Conservation (phyloP, 192 early-diverging fungal species). For the Gryganskiella cystojenkinii region DNA sequence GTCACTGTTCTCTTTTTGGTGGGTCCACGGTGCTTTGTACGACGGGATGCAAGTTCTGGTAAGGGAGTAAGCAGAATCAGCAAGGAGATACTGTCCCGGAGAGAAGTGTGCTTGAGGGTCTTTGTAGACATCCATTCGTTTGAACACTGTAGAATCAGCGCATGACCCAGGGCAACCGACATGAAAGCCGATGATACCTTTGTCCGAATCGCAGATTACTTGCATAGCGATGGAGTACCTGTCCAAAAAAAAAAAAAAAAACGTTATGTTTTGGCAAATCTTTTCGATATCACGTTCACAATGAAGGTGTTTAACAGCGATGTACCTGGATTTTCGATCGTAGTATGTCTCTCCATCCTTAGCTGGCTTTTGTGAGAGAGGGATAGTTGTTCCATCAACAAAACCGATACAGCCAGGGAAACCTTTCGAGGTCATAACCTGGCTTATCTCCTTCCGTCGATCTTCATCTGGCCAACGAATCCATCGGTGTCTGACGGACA, state of each 20-base stretch:
- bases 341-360: background rate
- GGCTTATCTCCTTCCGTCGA: background rate
- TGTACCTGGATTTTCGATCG: constrained; percentile 2
- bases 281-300: no score
- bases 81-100: constrained; percentile 5
- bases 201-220: constrained; percentile 13
- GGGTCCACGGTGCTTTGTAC: constrained; percentile 1
- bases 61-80: constrained; percentile 11
- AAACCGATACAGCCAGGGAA: constrained; percentile 9
- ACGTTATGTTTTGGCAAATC: no score
- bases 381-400: constrained; percentile 4
- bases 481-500: no score
- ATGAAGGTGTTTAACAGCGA: no score
- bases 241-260: background rate
- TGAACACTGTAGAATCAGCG: constrained; percentile 2
- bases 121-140: background rate
- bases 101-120: background rate
- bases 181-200: constrained; percentile 1
- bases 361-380: constrained; percentile 4
- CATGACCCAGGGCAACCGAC: constrained; percentile 10
- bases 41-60: constrained; percentile 1
- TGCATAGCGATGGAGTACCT: constrained; percentile 13
- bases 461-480: no score
- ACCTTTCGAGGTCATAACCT: background rate
- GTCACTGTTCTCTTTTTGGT: background rate